Conservation (phyloP, 176 grass and related monocot species). For the Oropetium thomaeum region DNA sequence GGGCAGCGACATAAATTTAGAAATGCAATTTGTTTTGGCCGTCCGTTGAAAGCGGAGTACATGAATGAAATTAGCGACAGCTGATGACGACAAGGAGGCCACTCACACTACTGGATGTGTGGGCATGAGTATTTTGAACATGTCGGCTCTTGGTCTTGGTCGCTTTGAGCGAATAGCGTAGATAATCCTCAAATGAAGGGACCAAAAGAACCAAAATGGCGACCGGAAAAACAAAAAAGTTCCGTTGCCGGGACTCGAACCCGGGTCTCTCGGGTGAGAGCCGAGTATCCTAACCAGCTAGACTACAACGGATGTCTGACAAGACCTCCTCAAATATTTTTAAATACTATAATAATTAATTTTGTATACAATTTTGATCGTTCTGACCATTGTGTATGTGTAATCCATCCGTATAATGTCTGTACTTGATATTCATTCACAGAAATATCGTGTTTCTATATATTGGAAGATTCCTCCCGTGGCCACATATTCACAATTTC, state of each 20-base stretch:
- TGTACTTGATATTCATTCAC: neutral
- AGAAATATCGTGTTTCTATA: neutral
- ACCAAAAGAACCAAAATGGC: too few species aligned
- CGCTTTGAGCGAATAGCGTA: too few species aligned
- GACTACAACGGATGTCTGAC: neutral
- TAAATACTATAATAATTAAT: too few species aligned
- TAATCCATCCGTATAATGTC: neutral
- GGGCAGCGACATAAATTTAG: slow-evolving; percentile 20
- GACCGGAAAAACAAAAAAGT: neutral
- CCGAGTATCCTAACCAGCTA: slow-evolving; percentile 77
- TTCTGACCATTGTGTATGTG: too few species aligned
- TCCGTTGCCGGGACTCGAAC: slow-evolving; percentile 87
- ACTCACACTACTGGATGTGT: neutral
- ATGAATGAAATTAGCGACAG: neutral
- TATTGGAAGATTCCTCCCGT: neutral
- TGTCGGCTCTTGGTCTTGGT: too few species aligned
- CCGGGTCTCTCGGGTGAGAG: slow-evolving; percentile 81
- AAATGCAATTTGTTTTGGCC: neutral
- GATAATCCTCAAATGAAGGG: too few species aligned
- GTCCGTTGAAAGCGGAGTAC: too few species aligned
- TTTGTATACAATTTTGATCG: too few species aligned
- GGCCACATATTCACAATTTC: neutral
- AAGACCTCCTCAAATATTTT: too few species aligned
- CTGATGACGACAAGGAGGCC: slow-evolving; percentile 1
- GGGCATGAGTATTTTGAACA: too few species aligned